A percentile compares a stretch with the other conserved stretches of the same genome.
phyloP scores from a whole-genome alignment of 1,284 basidiomycete species.

The Trichosporon sp. region DNA sequence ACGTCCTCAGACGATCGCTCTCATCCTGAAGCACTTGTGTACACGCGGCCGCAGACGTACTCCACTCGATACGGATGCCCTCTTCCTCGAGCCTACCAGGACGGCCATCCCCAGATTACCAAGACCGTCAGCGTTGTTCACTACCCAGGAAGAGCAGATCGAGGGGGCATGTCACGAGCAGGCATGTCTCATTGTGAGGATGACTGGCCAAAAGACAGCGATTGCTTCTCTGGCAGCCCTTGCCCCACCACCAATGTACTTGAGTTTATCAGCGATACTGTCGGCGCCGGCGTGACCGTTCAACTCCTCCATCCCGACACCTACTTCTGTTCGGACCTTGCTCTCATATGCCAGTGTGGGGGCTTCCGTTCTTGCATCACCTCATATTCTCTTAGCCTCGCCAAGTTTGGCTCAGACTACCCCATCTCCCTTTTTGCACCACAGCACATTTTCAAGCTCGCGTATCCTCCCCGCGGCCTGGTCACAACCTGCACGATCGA shows the following conservation, averaged over 20 bases:
- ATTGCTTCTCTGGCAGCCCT: neutral
- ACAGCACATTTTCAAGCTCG: neutral
- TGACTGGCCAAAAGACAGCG: no score
- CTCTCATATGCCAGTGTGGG: neutral
- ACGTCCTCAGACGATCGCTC: no score
- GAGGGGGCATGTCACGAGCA: no score
- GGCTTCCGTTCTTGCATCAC: neutral
- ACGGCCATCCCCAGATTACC: neutral
- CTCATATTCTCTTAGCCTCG: neutral
- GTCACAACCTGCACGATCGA: no score
- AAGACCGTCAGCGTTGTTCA: neutral
- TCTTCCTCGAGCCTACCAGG: neutral
- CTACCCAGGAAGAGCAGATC: neutral
- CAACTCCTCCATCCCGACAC: neutral
- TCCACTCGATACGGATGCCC: neutral
- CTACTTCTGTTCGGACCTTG: neutral
- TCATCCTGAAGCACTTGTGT: neutral
- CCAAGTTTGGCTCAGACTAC: no score
- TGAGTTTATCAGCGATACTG: neutral
- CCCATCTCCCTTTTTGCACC: no score
- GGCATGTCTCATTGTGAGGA: no score
- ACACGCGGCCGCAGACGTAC: neutral
- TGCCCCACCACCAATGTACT: neutral
- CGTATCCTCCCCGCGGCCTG: no score
- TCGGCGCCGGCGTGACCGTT: neutral